Percentiles rank a stretch among this genome's conserved stretches.
Conservation (phyloP, 805 yeast species). For the Isabelozyma heimii region DNA sequence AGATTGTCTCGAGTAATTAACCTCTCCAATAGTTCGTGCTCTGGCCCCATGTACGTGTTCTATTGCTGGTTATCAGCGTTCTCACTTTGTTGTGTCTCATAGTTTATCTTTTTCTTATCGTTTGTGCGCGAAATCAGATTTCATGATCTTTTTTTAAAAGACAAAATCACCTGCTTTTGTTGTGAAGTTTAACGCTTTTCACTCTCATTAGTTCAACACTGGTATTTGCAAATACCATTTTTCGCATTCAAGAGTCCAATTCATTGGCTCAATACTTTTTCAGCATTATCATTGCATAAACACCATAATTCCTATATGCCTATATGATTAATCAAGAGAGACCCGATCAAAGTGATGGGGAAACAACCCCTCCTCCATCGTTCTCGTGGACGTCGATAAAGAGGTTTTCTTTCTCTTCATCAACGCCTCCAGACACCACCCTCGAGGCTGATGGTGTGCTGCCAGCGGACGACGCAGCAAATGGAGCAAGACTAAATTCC, state of each 20-base stretch:
- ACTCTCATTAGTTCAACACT: no score
- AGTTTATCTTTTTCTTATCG: background rate
- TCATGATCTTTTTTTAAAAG: no score
- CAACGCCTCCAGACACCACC: background rate
- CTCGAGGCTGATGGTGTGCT: background rate
- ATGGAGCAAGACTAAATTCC: background rate
- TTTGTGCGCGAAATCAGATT: background rate
- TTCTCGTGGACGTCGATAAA: background rate
- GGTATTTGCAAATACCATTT: no score
- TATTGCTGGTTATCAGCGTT: background rate
- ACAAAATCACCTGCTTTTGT: no score
- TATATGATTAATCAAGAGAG: background rate
- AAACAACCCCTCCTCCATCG: slow-evolving; percentile 1
- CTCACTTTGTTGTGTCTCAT: background rate
- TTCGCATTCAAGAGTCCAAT: no score
- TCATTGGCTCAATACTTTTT: no score
- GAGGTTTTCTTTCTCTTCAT: slow-evolving; percentile 1
- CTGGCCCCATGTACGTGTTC: slow-evolving; percentile 13
- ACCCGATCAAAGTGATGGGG: background rate
- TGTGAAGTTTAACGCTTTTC: no score
- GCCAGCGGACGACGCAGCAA: background rate
- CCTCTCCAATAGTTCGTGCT: slow-evolving; percentile 17
- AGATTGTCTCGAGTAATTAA: slow-evolving; percentile 27
- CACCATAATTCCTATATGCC: background rate
- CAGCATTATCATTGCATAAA: no score